Evolutionary conservation across 257 asterid species (phyloP).

Genomic region (Jasminum sambac): DNA sequence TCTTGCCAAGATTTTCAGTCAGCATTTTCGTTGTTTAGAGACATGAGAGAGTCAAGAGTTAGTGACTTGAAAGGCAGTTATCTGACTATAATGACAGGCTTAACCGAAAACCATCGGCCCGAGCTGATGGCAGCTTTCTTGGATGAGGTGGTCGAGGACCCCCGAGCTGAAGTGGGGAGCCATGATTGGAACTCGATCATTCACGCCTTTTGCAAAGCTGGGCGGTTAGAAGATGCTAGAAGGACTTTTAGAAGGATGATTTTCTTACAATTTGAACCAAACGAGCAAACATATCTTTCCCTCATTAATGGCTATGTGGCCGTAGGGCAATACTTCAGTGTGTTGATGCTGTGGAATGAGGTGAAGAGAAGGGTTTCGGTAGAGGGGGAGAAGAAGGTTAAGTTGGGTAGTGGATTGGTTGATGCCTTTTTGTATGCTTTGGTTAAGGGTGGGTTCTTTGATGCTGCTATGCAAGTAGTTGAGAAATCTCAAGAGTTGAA

Average conservation of each 20-base stretch:
- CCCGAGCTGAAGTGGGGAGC: slow-evolving; percentile 68
- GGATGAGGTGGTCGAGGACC: slow-evolving; percentile 89
- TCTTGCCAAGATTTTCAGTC: slow-evolving; percentile 92
- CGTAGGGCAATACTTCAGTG: slow-evolving; percentile 67
- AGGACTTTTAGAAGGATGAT: slow-evolving; percentile 91
- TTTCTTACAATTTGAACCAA: slow-evolving; percentile 83
- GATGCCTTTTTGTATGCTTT: slow-evolving; percentile 83
- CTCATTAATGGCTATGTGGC: slow-evolving; percentile 75
- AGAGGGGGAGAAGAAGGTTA: slow-evolving; percentile 53
- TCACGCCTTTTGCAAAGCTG: slow-evolving; percentile 89
- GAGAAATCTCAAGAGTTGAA: slow-evolving; percentile 72
- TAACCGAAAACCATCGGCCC: slow-evolving; percentile 91
- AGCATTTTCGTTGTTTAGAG: slow-evolving; percentile 84
- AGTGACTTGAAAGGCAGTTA: slow-evolving; percentile 68
- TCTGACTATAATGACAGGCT: slow-evolving; percentile 91
- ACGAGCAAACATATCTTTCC: slow-evolving; percentile 81
- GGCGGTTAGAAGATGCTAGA: slow-evolving; percentile 77
- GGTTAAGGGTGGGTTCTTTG: slow-evolving; percentile 96
- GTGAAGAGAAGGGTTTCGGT: slow-evolving; percentile 61
- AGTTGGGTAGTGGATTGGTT: slow-evolving; percentile 56
- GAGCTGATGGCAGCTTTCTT: slow-evolving; percentile 90
- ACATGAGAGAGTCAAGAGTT: slow-evolving; percentile 86
- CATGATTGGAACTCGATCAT: slow-evolving; percentile 98
- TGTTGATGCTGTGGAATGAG: slow-evolving; percentile 92
- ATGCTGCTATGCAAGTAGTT: slow-evolving; percentile 94